Percentiles rank a stretch among this genome's conserved stretches.
These are phyloP conservation scores for Eutrema salsugineum DNA, from an alignment of 441 rosid genomes.

Conservation along the genomic window DNA sequence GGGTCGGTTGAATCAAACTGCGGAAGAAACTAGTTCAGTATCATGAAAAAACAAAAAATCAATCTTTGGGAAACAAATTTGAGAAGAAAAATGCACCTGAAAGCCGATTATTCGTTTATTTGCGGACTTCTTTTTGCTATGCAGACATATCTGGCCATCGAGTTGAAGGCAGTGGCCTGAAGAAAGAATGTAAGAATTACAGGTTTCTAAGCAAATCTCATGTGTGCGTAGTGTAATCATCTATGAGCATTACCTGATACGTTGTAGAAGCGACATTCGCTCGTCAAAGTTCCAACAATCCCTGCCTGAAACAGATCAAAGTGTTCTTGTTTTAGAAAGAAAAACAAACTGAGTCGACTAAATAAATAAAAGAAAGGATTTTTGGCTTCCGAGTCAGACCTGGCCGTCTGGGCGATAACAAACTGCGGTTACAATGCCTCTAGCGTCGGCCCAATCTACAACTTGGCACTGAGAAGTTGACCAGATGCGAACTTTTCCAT, in stretches of 20 bases:
- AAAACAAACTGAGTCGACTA: background rate
- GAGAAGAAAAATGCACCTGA: conserved; percentile 47
- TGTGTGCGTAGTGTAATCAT: background rate
- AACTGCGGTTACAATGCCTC: conserved; percentile 88
- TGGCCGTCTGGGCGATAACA: conserved; percentile 84
- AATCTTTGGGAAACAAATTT: background rate
- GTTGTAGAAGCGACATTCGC: conserved; percentile 74
- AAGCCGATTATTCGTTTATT: conserved; percentile 78
- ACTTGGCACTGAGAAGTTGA: conserved; percentile 60
- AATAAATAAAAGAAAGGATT: background rate
- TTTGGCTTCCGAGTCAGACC: conserved; percentile 37
- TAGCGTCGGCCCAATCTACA: conserved; percentile 74
- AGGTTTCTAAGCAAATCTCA: background rate
- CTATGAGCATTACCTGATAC: conserved; percentile 47
- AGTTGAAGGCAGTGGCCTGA: conserved; percentile 78
- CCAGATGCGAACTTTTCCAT: conserved; percentile 98
- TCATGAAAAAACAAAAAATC: background rate
- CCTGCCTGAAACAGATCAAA: conserved; percentile 52
- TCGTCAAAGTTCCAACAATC: conserved; percentile 71
- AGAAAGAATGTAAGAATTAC: background rate
- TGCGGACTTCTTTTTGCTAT: conserved; percentile 66
- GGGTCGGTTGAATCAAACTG: conserved; percentile 76
- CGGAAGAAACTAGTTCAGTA: background rate
- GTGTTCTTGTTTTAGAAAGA: conserved; percentile 18
- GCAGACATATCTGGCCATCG: conserved; percentile 62